Base-by-base conservation (phyloP, 2,329 filamentous ascomycete species). In the Colletotrichum musicola region DNA sequence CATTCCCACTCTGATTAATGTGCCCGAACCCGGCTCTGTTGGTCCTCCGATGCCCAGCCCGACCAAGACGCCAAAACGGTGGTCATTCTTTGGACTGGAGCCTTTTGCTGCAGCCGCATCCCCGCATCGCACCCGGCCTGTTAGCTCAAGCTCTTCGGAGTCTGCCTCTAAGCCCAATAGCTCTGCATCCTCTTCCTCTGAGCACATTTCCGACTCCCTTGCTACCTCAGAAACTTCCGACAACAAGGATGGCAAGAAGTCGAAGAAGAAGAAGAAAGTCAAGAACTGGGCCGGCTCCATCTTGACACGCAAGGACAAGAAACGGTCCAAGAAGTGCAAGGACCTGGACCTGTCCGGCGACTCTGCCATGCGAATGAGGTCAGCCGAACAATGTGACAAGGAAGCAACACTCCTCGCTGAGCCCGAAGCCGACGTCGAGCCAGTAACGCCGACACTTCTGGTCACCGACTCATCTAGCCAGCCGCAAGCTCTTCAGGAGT, bases 251-350 rank as follows among this genome's bases (percentile, higher is more conserved):
- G 71, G 70, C 40, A 81, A 80, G 72, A 79, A 79, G 54, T 75
- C 79, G 59, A 88, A 85, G 80, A 87, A 88, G 71, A 87, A 90
- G 75, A 94, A 93, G 81, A 92, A 92, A 77, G 92, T 95, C 67
- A 94, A 93, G 75, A 86, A 86, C 4, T 92, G 90, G 90, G 88
- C 89, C 18, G 90, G 89, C 38, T 88, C 89, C 2, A 91, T 92
- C 64, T 81, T 94, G 7, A 88, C 88, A 16, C 84, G 87, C 4
- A 92, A 90, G 71, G 81, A 85, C 0, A 91, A 88, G 69, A 75
- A 83, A 18, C 82, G 84, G 16, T 75, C 79, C 71, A 81, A 84
- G 72, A 71, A 71, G 25, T 65, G 59, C 58, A 69, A 71, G 44
- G 69, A 71, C 12, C 27, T 69, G 22, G 65, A 69, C 16, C 58